Evolutionary conservation across 495 filamentous ascomycete genomes (phyloP).

Genomic region (Friedmanniomyces endolithicus): DNA sequence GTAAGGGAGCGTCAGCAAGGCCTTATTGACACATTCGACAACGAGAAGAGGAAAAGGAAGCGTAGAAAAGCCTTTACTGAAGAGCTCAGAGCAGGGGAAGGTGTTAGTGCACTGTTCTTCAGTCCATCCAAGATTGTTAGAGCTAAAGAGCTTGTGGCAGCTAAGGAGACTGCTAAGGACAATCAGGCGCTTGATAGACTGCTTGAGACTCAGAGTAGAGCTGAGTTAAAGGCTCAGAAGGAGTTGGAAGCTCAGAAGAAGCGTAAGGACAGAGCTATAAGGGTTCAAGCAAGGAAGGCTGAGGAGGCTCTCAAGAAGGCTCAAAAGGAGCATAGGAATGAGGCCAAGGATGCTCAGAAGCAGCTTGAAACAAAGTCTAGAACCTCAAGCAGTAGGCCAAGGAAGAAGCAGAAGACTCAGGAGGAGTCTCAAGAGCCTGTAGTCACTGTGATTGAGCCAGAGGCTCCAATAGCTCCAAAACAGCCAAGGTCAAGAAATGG

Average conservation of each 20-base stretch:
- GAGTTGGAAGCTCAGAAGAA: not conserved
- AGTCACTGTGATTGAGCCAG: no score
- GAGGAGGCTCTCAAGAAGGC: not conserved
- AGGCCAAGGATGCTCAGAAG: not conserved
- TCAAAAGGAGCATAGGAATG: no score
- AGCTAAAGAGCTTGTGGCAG: not conserved
- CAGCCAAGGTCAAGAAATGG: no score
- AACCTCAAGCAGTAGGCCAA: not conserved
- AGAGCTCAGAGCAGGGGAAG: conserved; percentile 1
- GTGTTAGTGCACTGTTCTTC: not conserved
- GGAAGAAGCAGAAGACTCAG: no score
- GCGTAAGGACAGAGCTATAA: not conserved
- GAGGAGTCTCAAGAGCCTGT: not conserved
- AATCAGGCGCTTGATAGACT: not conserved
- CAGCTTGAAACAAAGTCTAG: not conserved
- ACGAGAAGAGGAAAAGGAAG: conserved; percentile 1
- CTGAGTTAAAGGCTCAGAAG: not conserved
- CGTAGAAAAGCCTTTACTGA: not conserved
- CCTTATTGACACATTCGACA: not conserved
- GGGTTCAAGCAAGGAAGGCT: not conserved
- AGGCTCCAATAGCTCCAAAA: no score
- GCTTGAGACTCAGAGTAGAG: not conserved
- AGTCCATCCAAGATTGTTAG: not conserved
- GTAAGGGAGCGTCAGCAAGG: not conserved
- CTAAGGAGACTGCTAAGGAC: not conserved